Evolutionary conservation across 1,284 basidiomycete genomes (phyloP).

Genomic region (Flammula alnicola): DNA sequence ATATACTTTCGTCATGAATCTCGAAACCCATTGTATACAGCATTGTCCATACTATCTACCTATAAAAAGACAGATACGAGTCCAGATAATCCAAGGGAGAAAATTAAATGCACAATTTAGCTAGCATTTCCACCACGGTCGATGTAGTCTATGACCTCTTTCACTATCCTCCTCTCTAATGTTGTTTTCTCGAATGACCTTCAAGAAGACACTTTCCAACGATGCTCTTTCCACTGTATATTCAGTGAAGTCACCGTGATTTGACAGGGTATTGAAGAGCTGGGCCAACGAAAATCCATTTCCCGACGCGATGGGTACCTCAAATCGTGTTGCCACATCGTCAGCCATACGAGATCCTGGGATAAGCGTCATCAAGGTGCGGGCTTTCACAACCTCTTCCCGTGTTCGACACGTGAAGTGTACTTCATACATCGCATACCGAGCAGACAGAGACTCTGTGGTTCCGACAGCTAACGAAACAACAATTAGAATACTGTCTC

Average conservation of each 20-base stretch:
- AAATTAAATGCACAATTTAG: background rate
- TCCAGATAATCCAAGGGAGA: background rate
- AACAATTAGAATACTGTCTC: slow-evolving; percentile 26
- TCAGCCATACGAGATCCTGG: slow-evolving; percentile 68
- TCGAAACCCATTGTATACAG: too few relatives aligned
- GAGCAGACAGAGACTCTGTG: slow-evolving; percentile 62
- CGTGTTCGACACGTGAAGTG: slow-evolving; percentile 74
- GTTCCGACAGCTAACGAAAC: slow-evolving; percentile 66
- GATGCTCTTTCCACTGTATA: slow-evolving; percentile 25
- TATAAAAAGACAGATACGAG: too few relatives aligned
- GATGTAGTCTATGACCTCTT: background rate
- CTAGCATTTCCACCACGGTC: slow-evolving; percentile 13
- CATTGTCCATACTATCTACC: too few relatives aligned
- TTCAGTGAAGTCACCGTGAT: slow-evolving; percentile 21
- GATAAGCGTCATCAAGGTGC: slow-evolving; percentile 65
- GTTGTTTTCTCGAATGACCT: slow-evolving; percentile 56
- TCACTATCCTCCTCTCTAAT: slow-evolving; percentile 54
- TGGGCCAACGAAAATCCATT: slow-evolving; percentile 51
- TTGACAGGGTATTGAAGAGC: slow-evolving; percentile 26
- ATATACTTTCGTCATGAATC: too few relatives aligned
- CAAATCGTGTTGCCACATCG: slow-evolving; percentile 79
- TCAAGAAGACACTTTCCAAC: slow-evolving; percentile 27
- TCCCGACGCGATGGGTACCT: slow-evolving; percentile 60
- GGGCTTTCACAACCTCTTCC: slow-evolving; percentile 59
- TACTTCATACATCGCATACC: slow-evolving; percentile 79